phyloP scores from a whole-genome alignment of 2,329 filamentous ascomycete species.

The Volutella citrinella region DNA sequence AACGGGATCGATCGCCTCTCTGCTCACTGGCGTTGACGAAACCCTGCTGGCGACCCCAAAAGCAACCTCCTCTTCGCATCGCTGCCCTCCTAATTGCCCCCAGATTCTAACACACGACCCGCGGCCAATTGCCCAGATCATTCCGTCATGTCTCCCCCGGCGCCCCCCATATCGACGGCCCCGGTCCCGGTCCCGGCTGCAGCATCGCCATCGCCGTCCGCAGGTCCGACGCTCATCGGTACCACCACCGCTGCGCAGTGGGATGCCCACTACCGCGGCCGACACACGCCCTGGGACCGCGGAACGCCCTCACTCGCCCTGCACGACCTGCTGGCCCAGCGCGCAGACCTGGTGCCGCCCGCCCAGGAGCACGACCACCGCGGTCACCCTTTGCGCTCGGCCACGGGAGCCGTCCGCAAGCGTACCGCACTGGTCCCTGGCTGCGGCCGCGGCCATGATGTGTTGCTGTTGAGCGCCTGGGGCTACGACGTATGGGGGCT shows the following conservation, averaged over 20 bases:
- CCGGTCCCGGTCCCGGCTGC: too few species aligned
- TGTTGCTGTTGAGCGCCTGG: conserved; percentile 67
- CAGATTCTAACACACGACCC: too few species aligned
- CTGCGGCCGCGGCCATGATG: conserved; percentile 80
- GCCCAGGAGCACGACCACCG: conserved; percentile 31
- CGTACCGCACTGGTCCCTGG: conserved; percentile 68
- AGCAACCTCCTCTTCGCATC: too few species aligned
- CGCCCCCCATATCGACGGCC: too few species aligned
- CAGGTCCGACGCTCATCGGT: too few species aligned
- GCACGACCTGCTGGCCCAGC: conserved; percentile 47
- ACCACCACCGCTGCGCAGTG: conserved; percentile 38
- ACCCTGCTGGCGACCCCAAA: too few species aligned
- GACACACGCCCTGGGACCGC: conserved; percentile 54
- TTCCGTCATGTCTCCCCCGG: too few species aligned
- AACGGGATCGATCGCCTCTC: too few species aligned
- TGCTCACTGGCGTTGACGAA: too few species aligned
- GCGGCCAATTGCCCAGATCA: too few species aligned
- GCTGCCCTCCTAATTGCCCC: too few species aligned
- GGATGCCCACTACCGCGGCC: conserved; percentile 46
- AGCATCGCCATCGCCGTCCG: too few species aligned
- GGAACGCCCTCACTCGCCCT: conserved; percentile 51
- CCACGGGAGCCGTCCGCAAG: conserved; percentile 21
- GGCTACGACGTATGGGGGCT: conserved; percentile 78
- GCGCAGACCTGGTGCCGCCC: conserved; percentile 41
- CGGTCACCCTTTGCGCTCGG: conserved; percentile 24